Base-by-base conservation (phyloP, 1,284 basidiomycete genomes). In the Pseudozyma thailandica region DNA sequence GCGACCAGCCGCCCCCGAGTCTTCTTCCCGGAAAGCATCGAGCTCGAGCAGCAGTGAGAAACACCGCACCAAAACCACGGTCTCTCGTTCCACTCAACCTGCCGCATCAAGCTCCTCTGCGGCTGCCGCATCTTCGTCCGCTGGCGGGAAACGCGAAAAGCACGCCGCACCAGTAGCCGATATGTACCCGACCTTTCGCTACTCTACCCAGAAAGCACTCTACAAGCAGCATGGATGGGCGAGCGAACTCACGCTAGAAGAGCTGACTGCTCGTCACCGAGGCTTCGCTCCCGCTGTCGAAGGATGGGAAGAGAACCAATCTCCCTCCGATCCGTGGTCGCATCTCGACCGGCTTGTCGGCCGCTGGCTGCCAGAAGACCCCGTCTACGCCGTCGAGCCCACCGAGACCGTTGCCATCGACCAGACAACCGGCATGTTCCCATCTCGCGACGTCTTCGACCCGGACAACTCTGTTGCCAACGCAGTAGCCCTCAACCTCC, bases 201-300 rank as follows among this genome's bases (percentile, higher is more conserved):
- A 43, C 23, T 35, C 33, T 37, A 15, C 50, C 2, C 56, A 64
- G 10, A 61, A 65, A 27, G 57, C 57, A 0, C 47, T 64, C 43
- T 71, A 65, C 50, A 61, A 60, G 42, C 68, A 64, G 30, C 52
- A 45, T 18, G 61, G 68, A 16, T 71, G 68, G 68, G 61, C 64
- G 4, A 50, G 33, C 49, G 79, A 81, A 42, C 21, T 59, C 38
- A 70, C 72, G 23, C 51, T 80, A 13, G 80, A 82, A 21, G 74
- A 82, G 49, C 56, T 81, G 15, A 52, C 60, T n/a, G 75, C 64
- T 2, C 39, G 51, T 16, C 54, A 50, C 15, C 46, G 53, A 10
- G 64, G 59, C 23, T 58, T 69, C 25, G 42, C 54, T 13, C 18
- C 47, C n/a, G 64, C 44, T 7, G 9, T 42, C 1, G 68, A 71